phyloP scores from a whole-genome alignment of 805 yeast species.

The Metschnikowia sp. region DNA sequence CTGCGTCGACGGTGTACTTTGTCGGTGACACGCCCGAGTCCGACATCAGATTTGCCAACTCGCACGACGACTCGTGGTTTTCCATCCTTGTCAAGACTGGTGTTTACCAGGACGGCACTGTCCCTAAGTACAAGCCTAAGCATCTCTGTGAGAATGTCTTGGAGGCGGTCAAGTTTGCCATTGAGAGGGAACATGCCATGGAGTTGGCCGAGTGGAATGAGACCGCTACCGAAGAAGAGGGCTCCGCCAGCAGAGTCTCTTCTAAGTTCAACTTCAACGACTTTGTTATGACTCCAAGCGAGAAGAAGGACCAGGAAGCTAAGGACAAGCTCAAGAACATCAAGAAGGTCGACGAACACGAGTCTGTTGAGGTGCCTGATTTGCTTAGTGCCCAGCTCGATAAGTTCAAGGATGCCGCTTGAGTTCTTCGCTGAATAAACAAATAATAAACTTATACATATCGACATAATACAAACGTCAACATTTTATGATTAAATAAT shows the following conservation, averaged over 20 bases:
- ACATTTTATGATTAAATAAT: too few species aligned
- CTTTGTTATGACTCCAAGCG: conserved; percentile 43
- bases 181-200: conserved; percentile 72
- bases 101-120: conserved; percentile 77
- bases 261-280: conserved; percentile 42
- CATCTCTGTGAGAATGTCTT: conserved; percentile 68
- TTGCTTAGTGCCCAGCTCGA: conserved; percentile 42
- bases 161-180: conserved; percentile 80
- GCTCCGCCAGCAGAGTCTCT: conserved; percentile 21
- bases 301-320: conserved; percentile 22
- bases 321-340: conserved; percentile 12
- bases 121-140: conserved; percentile 77
- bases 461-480: too few species aligned
- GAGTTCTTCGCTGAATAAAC: neutral
- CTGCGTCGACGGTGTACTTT: conserved; percentile 82
- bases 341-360: conserved; percentile 33
- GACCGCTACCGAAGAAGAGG: conserved; percentile 32
- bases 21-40: conserved; percentile 91
- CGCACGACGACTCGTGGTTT: conserved; percentile 81
- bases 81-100: conserved; percentile 85
- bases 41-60: conserved; percentile 82
- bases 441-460: neutral
- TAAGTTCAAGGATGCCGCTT: conserved; percentile 30
- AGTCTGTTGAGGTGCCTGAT: conserved; percentile 50
- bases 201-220: conserved; percentile 76